Base-by-base conservation (phyloP, 164 flowering plant species). In the Cinnamomum chago region DNA sequence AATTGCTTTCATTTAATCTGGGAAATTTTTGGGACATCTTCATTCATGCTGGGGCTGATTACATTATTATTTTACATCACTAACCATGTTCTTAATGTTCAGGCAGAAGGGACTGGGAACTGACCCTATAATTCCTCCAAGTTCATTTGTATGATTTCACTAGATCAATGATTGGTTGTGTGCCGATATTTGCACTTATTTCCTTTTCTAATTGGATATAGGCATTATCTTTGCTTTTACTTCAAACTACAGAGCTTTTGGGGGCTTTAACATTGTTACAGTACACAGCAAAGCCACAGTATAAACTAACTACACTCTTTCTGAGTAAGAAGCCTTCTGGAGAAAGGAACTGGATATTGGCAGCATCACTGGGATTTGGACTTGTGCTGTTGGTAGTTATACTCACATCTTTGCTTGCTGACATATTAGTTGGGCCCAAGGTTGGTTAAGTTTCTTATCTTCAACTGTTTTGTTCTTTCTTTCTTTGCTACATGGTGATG, bases 281-380 rank as follows among this genome's bases (percentile, higher is more conserved):
- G 67, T 73, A 65, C 79, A 84, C 88, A 24, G 72, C 84, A 13
- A 88, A 86, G 79, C 82, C 86, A 22, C 72, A 83, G 1, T 82
- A 70, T 73, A 76, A 83, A 58, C 73, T 83, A 62, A 3, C 70
- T 27, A 76, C 74, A 75, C 76, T 88, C 72, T 83, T 90, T 71
- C 77, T 74, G 72, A 67, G 65, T 72, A 72, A 70, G 68, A 76
- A 84, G 50, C 66, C 70, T 65, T 55, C 82, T 2, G 73, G 74
- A 67, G 83, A 83, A 72, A 87, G 97, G 81, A 88, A 82, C 82
- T 88, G 91, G 95, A 27, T 88, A 55, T 77, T 84, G 77, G 86
- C 90, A 77, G 81, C 95, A 22, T 76, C 79, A 20, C 30, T 90
- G 12, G 94, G 97, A 62, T 85, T 89, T 76, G 86, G 83, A 30